Evolutionary conservation across 192 early-diverging fungal species (phyloP).

Genomic region (Linnemannia zychae): DNA sequence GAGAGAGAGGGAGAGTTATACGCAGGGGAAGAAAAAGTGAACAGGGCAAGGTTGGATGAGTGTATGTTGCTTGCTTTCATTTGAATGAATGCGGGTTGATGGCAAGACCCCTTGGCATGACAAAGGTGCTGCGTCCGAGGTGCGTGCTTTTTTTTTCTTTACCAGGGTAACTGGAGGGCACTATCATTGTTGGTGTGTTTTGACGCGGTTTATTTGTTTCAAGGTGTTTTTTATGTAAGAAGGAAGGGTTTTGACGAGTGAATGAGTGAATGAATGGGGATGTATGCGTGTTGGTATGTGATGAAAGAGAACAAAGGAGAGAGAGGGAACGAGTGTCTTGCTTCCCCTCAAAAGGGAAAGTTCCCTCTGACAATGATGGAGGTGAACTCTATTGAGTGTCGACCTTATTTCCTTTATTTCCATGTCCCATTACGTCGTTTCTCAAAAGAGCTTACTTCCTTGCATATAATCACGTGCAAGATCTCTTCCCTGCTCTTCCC

Average conservation of each 20-base stretch:
- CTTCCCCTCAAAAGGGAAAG: not conserved
- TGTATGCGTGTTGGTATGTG: slow-evolving; percentile 2
- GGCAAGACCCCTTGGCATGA: not conserved
- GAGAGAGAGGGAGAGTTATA: not conserved
- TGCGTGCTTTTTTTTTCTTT: not conserved
- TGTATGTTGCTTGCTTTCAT: not conserved
- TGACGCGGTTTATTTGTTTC: not conserved
- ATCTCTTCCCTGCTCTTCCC: not conserved
- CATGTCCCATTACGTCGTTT: not conserved
- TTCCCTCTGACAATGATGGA: no score
- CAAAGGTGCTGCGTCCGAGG: no score
- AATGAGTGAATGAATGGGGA: not conserved
- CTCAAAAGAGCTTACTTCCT: not conserved
- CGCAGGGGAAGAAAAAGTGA: not conserved
- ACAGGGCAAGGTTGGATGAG: not conserved
- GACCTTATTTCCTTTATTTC: not conserved
- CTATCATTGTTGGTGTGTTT: slow-evolving; percentile 16
- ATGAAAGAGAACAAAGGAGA: not conserved
- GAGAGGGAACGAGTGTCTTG: not conserved
- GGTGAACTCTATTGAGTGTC: not conserved
- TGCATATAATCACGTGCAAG: slow-evolving; percentile 4
- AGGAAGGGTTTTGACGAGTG: no score
- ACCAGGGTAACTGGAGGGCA: slow-evolving; percentile 46
- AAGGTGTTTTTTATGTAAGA: not conserved
- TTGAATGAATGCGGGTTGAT: not conserved